Percentiles rank a stretch among this genome's conserved stretches.
These are phyloP conservation scores for Sphaerostilbella broomeana DNA, from an alignment of 2,329 filamentous ascomycete genomes.

Conservation along the genomic window DNA sequence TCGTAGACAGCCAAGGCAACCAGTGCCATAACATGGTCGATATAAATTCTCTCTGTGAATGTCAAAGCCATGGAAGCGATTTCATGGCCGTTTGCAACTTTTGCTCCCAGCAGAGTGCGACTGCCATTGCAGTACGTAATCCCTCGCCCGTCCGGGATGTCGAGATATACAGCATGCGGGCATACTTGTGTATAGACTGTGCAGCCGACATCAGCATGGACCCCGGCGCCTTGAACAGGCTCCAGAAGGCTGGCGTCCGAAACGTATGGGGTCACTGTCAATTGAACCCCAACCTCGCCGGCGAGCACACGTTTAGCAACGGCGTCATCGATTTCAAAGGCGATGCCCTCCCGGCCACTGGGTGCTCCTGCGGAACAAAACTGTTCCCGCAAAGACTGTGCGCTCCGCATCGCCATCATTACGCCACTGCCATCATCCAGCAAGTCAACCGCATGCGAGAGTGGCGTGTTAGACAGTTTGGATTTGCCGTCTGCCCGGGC, in stretches of 20 bases:
- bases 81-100: constrained; percentile 11
- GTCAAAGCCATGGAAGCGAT: not conserved
- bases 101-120: constrained; percentile 22
- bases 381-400: constrained; percentile 29
- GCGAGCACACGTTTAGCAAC: not conserved
- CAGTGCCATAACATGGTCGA: not conserved
- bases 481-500: constrained; percentile 24
- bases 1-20: not conserved
- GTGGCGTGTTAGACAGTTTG: constrained; percentile 22
- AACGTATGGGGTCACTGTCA: constrained; percentile 23
- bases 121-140: constrained; percentile 14
- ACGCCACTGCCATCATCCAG: constrained; percentile 20
- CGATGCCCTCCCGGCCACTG: constrained; percentile 22
- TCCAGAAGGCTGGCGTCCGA: constrained; percentile 14
- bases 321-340: constrained; percentile 5
- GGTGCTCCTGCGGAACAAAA: constrained; percentile 33
- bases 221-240: not conserved
- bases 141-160: constrained; percentile 11
- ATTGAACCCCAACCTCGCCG: not conserved
- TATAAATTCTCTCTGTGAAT: not conserved
- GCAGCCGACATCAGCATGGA: constrained; percentile 10
- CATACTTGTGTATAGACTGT: constrained; percentile 31
- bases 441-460: constrained; percentile 20
- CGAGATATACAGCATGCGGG: constrained; percentile 29
- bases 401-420: constrained; percentile 27